Percentiles rank a stretch among this genome's conserved stretches.
phyloP scores from a whole-genome alignment of 2,329 filamentous ascomycete species.

The Dothideomycetes sp. region DNA sequence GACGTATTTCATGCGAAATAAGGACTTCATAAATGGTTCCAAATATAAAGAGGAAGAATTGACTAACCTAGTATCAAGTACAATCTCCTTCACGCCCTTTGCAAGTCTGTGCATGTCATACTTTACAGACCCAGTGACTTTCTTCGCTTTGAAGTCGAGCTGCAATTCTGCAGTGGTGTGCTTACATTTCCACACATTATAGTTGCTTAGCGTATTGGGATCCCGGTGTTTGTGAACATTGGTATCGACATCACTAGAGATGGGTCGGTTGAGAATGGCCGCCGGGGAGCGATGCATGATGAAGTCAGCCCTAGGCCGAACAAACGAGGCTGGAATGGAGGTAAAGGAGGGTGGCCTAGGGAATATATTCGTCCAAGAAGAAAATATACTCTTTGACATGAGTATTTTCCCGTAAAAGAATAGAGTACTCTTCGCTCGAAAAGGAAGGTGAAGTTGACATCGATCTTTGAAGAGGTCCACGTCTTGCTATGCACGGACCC shows the following conservation, averaged over 20 bases:
- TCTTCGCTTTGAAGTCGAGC: slow-evolving; percentile 73
- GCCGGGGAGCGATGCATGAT: slow-evolving; percentile 13
- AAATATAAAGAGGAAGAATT: slow-evolving; percentile 1
- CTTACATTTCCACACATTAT: slow-evolving; percentile 72
- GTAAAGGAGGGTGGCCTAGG: background rate
- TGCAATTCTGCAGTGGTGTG: slow-evolving; percentile 74
- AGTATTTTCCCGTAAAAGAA: background rate
- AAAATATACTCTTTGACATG: background rate
- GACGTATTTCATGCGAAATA: too few species aligned
- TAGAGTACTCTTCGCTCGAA: background rate
- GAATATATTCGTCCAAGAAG: background rate
- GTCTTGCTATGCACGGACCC: background rate
- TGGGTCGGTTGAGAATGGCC: slow-evolving; percentile 9
- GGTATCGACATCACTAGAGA: slow-evolving; percentile 9
- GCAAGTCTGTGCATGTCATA: slow-evolving; percentile 69
- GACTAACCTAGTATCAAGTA: slow-evolving; percentile 65
- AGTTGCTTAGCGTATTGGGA: slow-evolving; percentile 86
- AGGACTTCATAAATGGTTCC: too few species aligned
- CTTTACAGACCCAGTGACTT: slow-evolving; percentile 64
- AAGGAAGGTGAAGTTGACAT: background rate
- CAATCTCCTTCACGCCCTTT: slow-evolving; percentile 58
- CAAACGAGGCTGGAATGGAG: background rate
- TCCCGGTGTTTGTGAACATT: slow-evolving; percentile 38
- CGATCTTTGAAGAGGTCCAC: background rate
- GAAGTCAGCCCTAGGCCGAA: too few species aligned